These are phyloP conservation scores for Colletotrichum sublineola DNA, from an alignment of 2,329 filamentous ascomycete species.

Conservation along the genomic window DNA sequence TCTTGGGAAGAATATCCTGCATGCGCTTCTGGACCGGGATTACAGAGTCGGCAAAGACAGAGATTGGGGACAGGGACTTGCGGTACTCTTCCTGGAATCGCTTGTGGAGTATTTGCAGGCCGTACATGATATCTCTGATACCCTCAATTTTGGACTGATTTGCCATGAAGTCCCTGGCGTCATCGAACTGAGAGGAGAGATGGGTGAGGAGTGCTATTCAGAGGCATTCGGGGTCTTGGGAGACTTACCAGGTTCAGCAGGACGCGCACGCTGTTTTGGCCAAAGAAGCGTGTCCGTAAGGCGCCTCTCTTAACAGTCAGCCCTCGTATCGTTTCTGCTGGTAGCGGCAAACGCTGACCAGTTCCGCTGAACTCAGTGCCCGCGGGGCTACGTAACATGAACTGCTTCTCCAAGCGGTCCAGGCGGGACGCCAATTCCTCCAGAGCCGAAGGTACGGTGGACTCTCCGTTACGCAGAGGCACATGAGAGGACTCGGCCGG, in stretches of 20 bases:
- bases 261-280: constrained; percentile 66
- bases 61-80: constrained; percentile 63
- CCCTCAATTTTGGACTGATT: constrained; percentile 56
- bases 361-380: constrained; percentile 53
- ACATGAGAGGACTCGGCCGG: constrained; percentile 21
- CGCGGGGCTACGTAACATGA: constrained; percentile 58
- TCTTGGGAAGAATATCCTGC: constrained; percentile 67
- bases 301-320: constrained; percentile 63
- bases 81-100: constrained; percentile 62
- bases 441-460: constrained; percentile 52
- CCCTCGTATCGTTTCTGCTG: constrained; percentile 62
- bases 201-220: constrained; percentile 36
- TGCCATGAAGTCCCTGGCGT: constrained; percentile 65
- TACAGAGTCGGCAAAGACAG: constrained; percentile 71
- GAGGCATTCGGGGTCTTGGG: constrained; percentile 20
- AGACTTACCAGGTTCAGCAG: constrained; percentile 65
- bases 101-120: constrained; percentile 62
- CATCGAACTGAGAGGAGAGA: constrained; percentile 59
- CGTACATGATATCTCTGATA: constrained; percentile 58
- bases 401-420: constrained; percentile 66
- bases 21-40: constrained; percentile 70
- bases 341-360: constrained; percentile 50
- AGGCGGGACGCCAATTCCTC: constrained; percentile 65
- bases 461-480: constrained; percentile 49
- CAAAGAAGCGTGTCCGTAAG: constrained; percentile 64